phyloP scores from a whole-genome alignment of 2,329 filamentous ascomycete species.

The Sporothrix pseudoabietina region DNA sequence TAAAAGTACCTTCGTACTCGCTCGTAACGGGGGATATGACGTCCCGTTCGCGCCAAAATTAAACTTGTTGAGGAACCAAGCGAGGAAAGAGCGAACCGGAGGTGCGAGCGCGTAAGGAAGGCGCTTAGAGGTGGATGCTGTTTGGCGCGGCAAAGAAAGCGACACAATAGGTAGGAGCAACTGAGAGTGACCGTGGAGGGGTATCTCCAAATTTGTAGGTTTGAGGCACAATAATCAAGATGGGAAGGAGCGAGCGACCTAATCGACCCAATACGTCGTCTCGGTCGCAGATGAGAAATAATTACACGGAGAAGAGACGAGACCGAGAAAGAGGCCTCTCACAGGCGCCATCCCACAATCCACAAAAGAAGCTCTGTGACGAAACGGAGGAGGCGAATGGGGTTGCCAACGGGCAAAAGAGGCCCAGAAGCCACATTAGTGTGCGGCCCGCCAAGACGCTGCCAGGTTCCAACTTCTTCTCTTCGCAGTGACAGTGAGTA shows the following conservation, averaged over 20 bases:
- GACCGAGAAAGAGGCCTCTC: constrained; percentile 22
- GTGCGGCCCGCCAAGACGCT: constrained; percentile 15
- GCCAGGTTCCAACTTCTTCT: constrained; percentile 1
- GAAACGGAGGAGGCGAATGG: neutral
- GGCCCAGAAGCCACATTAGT: constrained; percentile 7
- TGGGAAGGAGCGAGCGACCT: neutral
- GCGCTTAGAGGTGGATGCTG: constrained; percentile 33
- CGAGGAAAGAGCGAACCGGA: constrained; percentile 11
- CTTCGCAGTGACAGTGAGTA: no score
- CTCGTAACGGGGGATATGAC: constrained; percentile 1
- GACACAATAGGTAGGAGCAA: constrained; percentile 15
- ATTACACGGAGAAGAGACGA: neutral
- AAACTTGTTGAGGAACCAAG: constrained; percentile 1
- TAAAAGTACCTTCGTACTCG: neutral
- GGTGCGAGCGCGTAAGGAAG: constrained; percentile 21
- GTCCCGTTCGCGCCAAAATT: constrained; percentile 27
- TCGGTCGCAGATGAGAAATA: neutral
- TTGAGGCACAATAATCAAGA: neutral
- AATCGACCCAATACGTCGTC: neutral
- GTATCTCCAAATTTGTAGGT: constrained; percentile 1
- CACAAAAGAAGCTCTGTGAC: neutral
- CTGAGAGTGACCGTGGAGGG: neutral
- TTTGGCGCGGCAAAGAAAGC: constrained; percentile 32
- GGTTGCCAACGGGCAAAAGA: neutral
- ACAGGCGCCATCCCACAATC: constrained; percentile 6